Base-by-base conservation (phyloP, 352 stramenopile species). In the Globisporangium nunn region DNA sequence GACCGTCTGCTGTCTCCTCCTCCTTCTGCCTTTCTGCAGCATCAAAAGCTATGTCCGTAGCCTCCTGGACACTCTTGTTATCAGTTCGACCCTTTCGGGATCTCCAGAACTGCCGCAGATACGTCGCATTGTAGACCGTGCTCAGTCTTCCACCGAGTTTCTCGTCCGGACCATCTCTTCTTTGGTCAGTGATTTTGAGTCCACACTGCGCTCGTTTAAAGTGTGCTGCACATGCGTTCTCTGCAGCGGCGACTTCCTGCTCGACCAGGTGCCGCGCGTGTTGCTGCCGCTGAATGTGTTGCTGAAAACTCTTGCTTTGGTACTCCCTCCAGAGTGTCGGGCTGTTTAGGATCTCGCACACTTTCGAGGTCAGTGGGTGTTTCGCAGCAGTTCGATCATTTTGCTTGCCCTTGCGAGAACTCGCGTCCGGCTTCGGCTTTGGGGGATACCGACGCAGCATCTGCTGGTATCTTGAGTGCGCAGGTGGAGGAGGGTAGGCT, bases 241-340 rank as follows among this genome's bases (percentile, higher is more conserved):
- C 41, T 17, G 70, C 50, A 0, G 59, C 48, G 0, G 64, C 52
- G 39, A 61, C 50, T 18, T 67, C 59, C 33, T 81, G 66, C 23
- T 68, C 40, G 4, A 52, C 31, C 14, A 57, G 58, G 15, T 56
- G 37, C 14, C 75, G 63, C 0, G 80, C 79, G 29, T 72, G 67
- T 2, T 66, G 64, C 66, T 91, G 77, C 2, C 78, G 72, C 23
- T 57, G 64, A 6, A 91, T 80, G 51, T 91, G 80, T 15, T 66
- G 67, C 30, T 76, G 61, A 37, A 86, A 75, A 23, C 74, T 86
- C 51, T 74, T 74, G 56, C 52, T 74, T 47, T 87, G 80, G 48
- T 81, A 75, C 28, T 72, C 69, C 11, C 65, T 74, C 74, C 72
- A 85, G 30, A 70, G 61, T 12, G 41, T 39, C 11, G 50, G 53